These are phyloP conservation scores for Dunaliella sp. DNA, from an alignment of 139 green algal genomes.

Conservation along the genomic window DNA sequence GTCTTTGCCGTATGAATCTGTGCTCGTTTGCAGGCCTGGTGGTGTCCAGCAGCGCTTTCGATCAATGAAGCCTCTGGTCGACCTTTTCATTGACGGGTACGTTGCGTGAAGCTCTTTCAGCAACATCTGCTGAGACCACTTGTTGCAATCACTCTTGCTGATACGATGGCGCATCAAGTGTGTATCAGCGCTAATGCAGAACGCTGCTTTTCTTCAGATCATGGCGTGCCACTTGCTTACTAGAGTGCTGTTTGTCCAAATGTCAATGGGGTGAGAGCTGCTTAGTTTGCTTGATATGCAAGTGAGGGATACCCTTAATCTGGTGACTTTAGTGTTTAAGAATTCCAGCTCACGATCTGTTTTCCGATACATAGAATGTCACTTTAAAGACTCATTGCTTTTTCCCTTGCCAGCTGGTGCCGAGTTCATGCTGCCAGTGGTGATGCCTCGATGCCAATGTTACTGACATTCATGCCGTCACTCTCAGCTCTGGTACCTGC, in stretches of 20 bases:
- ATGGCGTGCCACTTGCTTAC: not conserved
- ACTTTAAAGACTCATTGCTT: too few species aligned
- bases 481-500: not conserved
- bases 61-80: not conserved
- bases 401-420: not conserved
- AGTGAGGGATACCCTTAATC: too few species aligned
- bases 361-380: too few species aligned
- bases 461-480: not conserved
- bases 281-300: too few species aligned
- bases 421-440: not conserved
- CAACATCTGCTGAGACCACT: not conserved
- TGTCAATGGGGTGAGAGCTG: too few species aligned
- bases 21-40: not conserved
- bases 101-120: not conserved
- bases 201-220: not conserved
- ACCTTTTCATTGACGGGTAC: not conserved
- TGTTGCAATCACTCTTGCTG: not conserved
- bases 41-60: not conserved
- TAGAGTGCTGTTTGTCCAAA: too few species aligned
- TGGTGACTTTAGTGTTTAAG: too few species aligned
- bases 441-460: not conserved
- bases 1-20: not conserved
- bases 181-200: not conserved
- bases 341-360: too few species aligned
- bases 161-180: not conserved